phyloP scores from a whole-genome alignment of 768 basidiomycete genomes.

The Mycena latifolia region DNA sequence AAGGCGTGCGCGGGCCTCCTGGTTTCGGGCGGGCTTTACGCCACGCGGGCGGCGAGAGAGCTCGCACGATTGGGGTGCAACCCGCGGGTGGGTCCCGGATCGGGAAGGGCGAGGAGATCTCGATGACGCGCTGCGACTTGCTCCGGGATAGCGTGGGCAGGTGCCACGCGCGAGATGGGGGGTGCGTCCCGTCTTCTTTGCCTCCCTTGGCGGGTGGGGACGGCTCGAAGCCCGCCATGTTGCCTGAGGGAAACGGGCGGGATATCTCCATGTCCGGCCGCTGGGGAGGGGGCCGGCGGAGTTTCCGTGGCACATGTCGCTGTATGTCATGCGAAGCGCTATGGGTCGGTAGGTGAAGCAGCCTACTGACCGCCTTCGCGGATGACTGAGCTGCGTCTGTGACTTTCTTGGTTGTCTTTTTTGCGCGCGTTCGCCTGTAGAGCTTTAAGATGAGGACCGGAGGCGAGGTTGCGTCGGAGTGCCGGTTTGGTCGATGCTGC shows the following conservation, averaged over 20 bases:
- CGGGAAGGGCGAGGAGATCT: slow-evolving; percentile 3
- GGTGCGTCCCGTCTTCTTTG: too few species aligned
- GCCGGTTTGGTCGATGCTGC: too few species aligned
- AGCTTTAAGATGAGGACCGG: slow-evolving; percentile 3
- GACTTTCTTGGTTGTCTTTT: background rate
- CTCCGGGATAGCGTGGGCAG: background rate
- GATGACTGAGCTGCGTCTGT: slow-evolving; percentile 1
- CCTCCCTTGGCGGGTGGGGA: too few species aligned
- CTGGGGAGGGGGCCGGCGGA: background rate
- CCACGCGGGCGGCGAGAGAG: background rate
- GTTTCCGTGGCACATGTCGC: background rate
- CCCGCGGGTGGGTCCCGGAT: background rate
- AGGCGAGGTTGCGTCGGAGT: background rate
- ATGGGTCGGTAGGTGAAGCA: background rate
- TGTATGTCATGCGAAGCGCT: too few species aligned
- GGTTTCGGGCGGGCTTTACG: background rate
- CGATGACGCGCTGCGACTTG: background rate
- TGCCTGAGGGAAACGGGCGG: background rate
- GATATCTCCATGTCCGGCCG: background rate
- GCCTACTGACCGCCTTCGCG: background rate
- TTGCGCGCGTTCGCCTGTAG: background rate
- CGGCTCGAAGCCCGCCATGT: background rate
- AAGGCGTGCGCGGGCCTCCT: background rate
- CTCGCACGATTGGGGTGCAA: background rate
- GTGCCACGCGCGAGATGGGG: background rate